Evolutionary conservation across 1,284 basidiomycete genomes (phyloP).

Genomic region (Ceratobasidium sp.): DNA sequence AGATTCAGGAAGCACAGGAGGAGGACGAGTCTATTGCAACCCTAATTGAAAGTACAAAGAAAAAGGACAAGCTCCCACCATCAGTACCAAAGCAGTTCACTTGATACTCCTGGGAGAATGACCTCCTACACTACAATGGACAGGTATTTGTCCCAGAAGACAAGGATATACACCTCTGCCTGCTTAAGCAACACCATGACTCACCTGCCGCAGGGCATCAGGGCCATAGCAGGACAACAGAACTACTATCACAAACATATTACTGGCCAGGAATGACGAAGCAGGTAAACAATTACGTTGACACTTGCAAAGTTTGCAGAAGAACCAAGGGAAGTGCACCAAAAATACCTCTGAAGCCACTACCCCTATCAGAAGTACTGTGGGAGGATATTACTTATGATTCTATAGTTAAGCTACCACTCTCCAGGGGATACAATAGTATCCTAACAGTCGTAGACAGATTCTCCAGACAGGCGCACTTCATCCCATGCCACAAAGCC

Average conservation of each 20-base stretch:
- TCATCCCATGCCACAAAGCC: constrained; percentile 56
- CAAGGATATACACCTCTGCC: not conserved
- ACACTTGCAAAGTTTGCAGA: constrained; percentile 49
- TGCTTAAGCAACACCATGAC: not conserved
- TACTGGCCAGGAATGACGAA: constrained; percentile 24
- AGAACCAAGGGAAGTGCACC: constrained; percentile 52
- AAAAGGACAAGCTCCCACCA: not conserved
- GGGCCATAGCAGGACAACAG: constrained; percentile 53
- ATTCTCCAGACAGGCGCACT: constrained; percentile 55
- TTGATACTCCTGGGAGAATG: not conserved
- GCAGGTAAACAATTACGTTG: constrained; percentile 9
- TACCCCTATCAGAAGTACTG: constrained; percentile 56
- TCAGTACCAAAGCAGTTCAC: not conserved
- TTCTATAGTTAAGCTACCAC: constrained; percentile 56
- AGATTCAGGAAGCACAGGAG: too few relatives aligned
- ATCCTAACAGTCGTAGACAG: constrained; percentile 58
- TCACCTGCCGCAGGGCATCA: constrained; percentile 50
- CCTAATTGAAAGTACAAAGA: too few relatives aligned
- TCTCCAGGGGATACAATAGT: constrained; percentile 53
- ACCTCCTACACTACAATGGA: not conserved
- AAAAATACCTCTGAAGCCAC: constrained; percentile 51
- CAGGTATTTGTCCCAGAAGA: not conserved
- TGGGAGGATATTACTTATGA: constrained; percentile 60
- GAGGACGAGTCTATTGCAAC: too few relatives aligned
- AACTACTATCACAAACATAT: not conserved